Conservation (phyloP, 306 rosid genomes). For the Cucumis melo region DNA sequence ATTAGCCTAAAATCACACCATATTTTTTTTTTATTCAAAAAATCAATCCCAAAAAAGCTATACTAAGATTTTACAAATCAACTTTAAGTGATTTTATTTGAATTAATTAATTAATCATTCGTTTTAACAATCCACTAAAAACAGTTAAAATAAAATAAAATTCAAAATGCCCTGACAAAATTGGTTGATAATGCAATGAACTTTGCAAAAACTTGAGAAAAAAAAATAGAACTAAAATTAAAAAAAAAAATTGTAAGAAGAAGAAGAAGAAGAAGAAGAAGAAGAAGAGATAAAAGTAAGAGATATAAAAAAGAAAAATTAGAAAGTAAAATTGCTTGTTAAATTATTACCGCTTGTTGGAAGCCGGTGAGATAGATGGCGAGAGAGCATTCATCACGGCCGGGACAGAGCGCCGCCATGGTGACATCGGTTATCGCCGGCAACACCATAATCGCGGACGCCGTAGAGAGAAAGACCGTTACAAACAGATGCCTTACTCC, state of each 20-base stretch:
- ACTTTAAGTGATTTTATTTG: too few relatives aligned
- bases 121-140: too few relatives aligned
- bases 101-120: too few relatives aligned
- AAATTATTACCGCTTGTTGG: conserved; percentile 47
- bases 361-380: conserved; percentile 81
- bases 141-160: too few relatives aligned
- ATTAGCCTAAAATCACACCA: too few relatives aligned
- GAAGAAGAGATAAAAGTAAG: too few relatives aligned
- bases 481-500: conserved; percentile 41
- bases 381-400: conserved; percentile 52
- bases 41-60: too few relatives aligned
- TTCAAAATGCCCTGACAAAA: too few relatives aligned
- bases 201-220: background rate
- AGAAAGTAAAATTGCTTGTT: background rate
- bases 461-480: conserved; percentile 33
- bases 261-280: background rate
- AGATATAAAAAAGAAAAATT: background rate
- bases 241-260: background rate
- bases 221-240: too few relatives aligned
- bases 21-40: too few relatives aligned
- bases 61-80: too few relatives aligned
- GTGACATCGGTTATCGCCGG: conserved; percentile 62
- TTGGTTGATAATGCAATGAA: too few relatives aligned
- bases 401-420: conserved; percentile 65
- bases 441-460: conserved; percentile 13